Conservation (phyloP, 495 filamentous ascomycete genomes). For the Annulohypoxylon nitens region DNA sequence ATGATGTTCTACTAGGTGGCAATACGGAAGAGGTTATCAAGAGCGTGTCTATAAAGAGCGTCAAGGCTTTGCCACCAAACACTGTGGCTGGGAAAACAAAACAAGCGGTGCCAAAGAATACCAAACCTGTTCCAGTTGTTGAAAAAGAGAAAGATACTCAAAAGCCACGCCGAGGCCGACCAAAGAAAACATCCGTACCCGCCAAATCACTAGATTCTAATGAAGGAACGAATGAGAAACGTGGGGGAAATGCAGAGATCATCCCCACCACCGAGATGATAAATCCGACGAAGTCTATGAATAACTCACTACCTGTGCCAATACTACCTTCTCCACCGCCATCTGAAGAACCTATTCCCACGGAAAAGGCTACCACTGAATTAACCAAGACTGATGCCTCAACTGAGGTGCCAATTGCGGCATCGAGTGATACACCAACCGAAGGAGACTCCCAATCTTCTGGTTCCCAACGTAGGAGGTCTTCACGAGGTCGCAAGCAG, state of each 20-base stretch:
- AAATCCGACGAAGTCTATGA: background rate
- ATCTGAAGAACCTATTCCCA: constrained; percentile 5
- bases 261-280: background rate
- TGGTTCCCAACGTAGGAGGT: constrained; percentile 14
- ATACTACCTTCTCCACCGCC: background rate
- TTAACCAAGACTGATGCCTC: background rate
- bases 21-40: constrained; percentile 15
- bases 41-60: background rate
- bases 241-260: background rate
- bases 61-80: constrained; percentile 19
- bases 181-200: constrained; percentile 19
- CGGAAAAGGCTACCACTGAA: constrained; percentile 1
- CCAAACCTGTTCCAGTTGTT: background rate
- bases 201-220: constrained; percentile 10
- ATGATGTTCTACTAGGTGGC: constrained; percentile 41
- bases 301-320: background rate
- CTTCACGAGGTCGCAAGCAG: constrained; percentile 30
- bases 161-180: constrained; percentile 21
- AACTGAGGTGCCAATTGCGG: background rate
- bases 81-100: background rate
- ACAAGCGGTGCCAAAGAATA: background rate
- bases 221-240: background rate
- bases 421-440: background rate
- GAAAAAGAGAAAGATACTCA: background rate
- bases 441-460: background rate